A percentile compares a stretch with the other conserved stretches of the same genome.
phyloP scores from a whole-genome alignment of 768 basidiomycete species.

The Xerocomus brunneocitrinus region DNA sequence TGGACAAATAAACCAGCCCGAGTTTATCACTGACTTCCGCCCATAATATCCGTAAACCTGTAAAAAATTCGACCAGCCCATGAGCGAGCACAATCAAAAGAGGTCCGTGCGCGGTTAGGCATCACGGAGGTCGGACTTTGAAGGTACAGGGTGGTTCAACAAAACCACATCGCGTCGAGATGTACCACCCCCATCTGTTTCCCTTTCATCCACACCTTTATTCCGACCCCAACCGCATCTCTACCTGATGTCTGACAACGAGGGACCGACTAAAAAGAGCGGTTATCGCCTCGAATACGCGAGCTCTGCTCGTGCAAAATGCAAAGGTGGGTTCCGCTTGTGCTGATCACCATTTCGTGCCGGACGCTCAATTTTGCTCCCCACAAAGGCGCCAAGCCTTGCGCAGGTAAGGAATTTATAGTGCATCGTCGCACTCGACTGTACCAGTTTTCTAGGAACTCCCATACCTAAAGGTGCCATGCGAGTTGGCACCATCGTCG shows the following conservation, averaged over 20 bases:
- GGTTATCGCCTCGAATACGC: slow-evolving; percentile 83
- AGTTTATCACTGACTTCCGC: slow-evolving; percentile 11
- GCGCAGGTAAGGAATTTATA: slow-evolving; percentile 44
- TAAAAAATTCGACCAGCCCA: slow-evolving; percentile 17
- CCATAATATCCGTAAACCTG: slow-evolving; percentile 9
- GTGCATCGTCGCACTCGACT: neutral
- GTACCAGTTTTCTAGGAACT: slow-evolving; percentile 46
- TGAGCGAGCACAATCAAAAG: slow-evolving; percentile 23
- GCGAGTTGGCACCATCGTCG: slow-evolving; percentile 70
- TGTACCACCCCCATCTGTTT: slow-evolving; percentile 33
- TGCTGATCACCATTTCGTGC: slow-evolving; percentile 10
- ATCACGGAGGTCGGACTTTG: slow-evolving; percentile 34
- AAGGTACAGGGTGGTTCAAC: slow-evolving; percentile 36
- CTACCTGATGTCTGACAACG: slow-evolving; percentile 32
- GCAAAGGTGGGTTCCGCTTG: slow-evolving; percentile 55
- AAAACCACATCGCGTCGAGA: slow-evolving; percentile 38
- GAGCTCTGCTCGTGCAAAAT: slow-evolving; percentile 60
- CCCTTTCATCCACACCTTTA: slow-evolving; percentile 26
- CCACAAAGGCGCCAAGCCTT: slow-evolving; percentile 71
- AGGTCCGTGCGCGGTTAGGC: slow-evolving; percentile 35
- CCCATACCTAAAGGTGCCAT: slow-evolving; percentile 67
- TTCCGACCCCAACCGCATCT: slow-evolving; percentile 14
- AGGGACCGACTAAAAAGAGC: slow-evolving; percentile 31
- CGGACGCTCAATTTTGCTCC: slow-evolving; percentile 17
- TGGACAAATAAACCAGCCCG: slow-evolving; percentile 29